Conservation (phyloP, 1,284 basidiomycete genomes). For the Agroathelia rolfsii region DNA sequence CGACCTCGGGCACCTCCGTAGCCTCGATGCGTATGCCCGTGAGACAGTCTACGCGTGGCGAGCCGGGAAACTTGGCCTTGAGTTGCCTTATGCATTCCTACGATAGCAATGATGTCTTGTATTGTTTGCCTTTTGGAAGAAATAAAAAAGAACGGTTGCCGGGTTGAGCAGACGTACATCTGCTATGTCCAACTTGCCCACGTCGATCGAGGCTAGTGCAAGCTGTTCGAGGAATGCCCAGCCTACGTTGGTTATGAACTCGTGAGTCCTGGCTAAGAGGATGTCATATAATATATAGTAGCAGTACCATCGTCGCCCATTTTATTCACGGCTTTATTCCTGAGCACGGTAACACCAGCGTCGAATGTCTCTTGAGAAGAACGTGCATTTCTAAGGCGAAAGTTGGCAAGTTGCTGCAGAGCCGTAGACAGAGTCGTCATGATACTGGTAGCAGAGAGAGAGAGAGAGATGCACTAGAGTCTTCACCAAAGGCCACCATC, state of each 20-base stretch:
- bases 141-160: slow-evolving; percentile 3
- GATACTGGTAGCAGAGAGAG: too few relatives aligned
- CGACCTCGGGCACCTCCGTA: slow-evolving; percentile 49
- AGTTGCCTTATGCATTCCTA: slow-evolving; percentile 65
- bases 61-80: slow-evolving; percentile 65
- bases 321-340: slow-evolving; percentile 33
- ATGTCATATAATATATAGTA: background rate
- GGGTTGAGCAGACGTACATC: slow-evolving; percentile 53
- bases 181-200: slow-evolving; percentile 72
- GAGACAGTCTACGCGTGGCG: slow-evolving; percentile 78
- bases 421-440: slow-evolving; percentile 41
- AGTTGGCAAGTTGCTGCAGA: slow-evolving; percentile 58
- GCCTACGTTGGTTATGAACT: slow-evolving; percentile 36
- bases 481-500: too few relatives aligned
- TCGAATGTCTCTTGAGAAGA: slow-evolving; percentile 67
- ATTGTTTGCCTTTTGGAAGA: slow-evolving; percentile 11
- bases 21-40: slow-evolving; percentile 83
- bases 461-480: too few relatives aligned
- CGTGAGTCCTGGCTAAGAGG: too few relatives aligned
- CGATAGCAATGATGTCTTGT: slow-evolving; percentile 14
- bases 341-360: slow-evolving; percentile 49
- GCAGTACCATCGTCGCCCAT: slow-evolving; percentile 52
- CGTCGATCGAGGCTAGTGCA: slow-evolving; percentile 77
- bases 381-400: slow-evolving; percentile 55
- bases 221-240: slow-evolving; percentile 90